These are phyloP conservation scores for Volutella citrinella DNA, from an alignment of 2,329 filamentous ascomycete genomes.

Conservation along the genomic window DNA sequence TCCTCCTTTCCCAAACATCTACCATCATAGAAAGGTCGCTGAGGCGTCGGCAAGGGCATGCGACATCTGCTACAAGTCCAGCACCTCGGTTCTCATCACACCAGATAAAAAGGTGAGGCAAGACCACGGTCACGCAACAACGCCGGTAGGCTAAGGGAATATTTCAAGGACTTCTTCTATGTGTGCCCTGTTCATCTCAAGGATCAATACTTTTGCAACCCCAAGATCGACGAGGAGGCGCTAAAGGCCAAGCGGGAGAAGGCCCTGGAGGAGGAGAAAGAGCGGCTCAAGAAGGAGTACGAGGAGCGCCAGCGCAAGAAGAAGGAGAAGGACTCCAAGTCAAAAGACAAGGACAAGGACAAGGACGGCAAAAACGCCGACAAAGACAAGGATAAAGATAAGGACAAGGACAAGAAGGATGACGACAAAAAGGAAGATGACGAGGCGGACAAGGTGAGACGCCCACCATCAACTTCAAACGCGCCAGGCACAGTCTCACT, in stretches of 20 bases:
- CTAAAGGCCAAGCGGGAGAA: slow-evolving; percentile 59
- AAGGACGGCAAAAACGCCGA: slow-evolving; percentile 43
- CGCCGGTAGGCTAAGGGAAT: no score
- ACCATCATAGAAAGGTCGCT: slow-evolving; percentile 82
- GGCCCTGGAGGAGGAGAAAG: slow-evolving; percentile 61
- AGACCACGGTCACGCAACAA: no score
- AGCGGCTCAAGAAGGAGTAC: slow-evolving; percentile 71
- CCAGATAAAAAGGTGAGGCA: slow-evolving; percentile 85
- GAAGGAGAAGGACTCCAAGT: slow-evolving; percentile 61
- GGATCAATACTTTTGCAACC: slow-evolving; percentile 76
- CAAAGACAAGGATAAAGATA: slow-evolving; percentile 36
- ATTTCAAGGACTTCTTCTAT: slow-evolving; percentile 86
- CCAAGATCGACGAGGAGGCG: slow-evolving; percentile 68
- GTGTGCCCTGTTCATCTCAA: slow-evolving; percentile 80
- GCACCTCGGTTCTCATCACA: slow-evolving; percentile 82
- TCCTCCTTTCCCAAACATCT: slow-evolving; percentile 66
- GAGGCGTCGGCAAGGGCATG: slow-evolving; percentile 81
- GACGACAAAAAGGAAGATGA: slow-evolving; percentile 24
- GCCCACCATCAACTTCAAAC: background rate
- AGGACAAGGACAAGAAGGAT: slow-evolving; percentile 28
- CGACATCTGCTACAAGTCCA: slow-evolving; percentile 88
- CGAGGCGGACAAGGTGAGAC: slow-evolving; percentile 19
- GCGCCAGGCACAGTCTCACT: no score
- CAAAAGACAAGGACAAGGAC: slow-evolving; percentile 45
- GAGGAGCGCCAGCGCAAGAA: slow-evolving; percentile 69